Evolutionary conservation across 75 land plant species (phyloP).

Genomic region (Cunninghamia lanceolata): DNA sequence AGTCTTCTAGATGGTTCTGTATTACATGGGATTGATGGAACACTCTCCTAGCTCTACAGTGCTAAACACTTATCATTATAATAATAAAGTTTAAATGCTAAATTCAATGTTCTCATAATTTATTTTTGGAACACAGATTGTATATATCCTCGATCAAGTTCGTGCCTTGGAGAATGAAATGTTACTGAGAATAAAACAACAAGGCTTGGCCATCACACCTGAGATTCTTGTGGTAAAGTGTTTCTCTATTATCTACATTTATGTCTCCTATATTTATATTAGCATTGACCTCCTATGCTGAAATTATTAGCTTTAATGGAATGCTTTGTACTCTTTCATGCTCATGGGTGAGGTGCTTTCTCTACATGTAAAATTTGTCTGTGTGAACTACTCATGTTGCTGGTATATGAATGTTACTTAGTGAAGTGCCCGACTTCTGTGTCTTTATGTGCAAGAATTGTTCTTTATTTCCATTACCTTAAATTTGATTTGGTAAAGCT

Average conservation of each 20-base stretch:
- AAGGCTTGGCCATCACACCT: slow-evolving; percentile 58
- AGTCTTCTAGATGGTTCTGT: neutral
- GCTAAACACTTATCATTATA: neutral
- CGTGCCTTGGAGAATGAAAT: slow-evolving; percentile 72
- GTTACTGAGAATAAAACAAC: slow-evolving; percentile 50
- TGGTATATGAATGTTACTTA: neutral
- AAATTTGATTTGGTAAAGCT: neutral
- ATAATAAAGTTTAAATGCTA: neutral
- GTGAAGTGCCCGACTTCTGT: neutral
- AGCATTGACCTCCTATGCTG: neutral
- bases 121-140: slow-evolving; percentile 35
- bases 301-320: neutral
- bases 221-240: slow-evolving; percentile 57
- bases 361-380: neutral
- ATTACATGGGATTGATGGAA: neutral
- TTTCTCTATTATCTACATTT: neutral
- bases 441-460: neutral
- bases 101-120: neutral
- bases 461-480: neutral
- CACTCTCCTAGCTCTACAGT: neutral
- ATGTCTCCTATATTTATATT: neutral
- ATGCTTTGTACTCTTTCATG: neutral
- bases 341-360: neutral
- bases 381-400: neutral
- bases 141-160: slow-evolving; percentile 83